A percentile compares a stretch with the other conserved stretches of the same genome.
Evolutionary conservation across 2,329 filamentous ascomycete genomes (phyloP).

Genomic region (Epichloe sp.): DNA sequence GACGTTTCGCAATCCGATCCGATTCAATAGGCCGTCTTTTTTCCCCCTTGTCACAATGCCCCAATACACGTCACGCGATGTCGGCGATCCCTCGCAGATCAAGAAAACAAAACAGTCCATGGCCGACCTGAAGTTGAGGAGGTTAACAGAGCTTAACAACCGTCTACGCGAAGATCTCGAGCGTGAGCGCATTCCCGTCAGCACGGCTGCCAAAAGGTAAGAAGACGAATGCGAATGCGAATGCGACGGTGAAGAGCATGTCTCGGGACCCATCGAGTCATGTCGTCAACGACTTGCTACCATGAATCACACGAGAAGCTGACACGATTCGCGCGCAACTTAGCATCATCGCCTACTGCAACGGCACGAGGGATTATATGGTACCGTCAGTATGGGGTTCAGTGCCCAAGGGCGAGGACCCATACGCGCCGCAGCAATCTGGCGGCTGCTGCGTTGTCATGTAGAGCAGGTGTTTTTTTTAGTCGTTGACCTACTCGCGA

Average conservation of each 20-base stretch:
- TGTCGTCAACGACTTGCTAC: not conserved
- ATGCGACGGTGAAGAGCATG: not conserved
- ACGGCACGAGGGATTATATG: constrained; percentile 98
- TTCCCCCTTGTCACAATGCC: constrained; percentile 36
- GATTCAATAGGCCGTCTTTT: not conserved
- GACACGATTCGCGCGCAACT: not conserved
- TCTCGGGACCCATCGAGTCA: not conserved
- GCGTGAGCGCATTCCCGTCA: constrained; percentile 87
- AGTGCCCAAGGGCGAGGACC: constrained; percentile 90
- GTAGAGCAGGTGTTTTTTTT: constrained; percentile 34
- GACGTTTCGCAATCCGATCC: not conserved
- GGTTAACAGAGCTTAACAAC: constrained; percentile 93
- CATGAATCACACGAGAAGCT: not conserved
- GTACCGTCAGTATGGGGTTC: constrained; percentile 93
- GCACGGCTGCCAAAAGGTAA: constrained; percentile 80
- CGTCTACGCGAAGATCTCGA: constrained; percentile 92
- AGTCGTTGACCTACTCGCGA: constrained; percentile 1
- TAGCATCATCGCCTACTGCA: constrained; percentile 96
- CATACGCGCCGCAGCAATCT: constrained; percentile 92
- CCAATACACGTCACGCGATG: constrained; percentile 54
- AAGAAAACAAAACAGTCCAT: constrained; percentile 98
- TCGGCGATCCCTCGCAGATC: constrained; percentile 53
- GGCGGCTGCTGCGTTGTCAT: constrained; percentile 92
- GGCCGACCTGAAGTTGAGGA: constrained; percentile 93
- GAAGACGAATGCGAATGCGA: constrained; percentile 13